Conservation (phyloP, 345 rosid genomes). For the Aquilaria yunnanensis region DNA sequence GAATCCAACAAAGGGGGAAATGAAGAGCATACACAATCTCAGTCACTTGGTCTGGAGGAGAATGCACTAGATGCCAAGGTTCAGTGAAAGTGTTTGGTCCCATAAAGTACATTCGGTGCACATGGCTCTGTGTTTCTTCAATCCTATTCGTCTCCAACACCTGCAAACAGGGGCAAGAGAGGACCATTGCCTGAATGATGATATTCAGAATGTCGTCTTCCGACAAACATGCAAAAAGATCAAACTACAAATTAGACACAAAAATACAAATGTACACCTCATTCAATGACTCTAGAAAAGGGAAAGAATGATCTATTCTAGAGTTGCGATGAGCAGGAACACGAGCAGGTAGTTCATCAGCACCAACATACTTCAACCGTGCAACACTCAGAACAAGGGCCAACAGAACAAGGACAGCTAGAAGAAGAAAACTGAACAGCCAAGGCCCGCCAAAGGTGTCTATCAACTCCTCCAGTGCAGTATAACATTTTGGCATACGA, state of each 20-base stretch:
- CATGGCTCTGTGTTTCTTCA: conserved; percentile 86
- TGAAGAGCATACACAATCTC: conserved; percentile 71
- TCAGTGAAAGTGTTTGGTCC: conserved; percentile 86
- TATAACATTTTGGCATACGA: conserved; percentile 90
- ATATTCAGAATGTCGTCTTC: neutral
- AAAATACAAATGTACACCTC: conserved; percentile 39
- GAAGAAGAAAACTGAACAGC: conserved; percentile 66
- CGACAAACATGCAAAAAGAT: neutral
- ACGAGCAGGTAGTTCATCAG: conserved; percentile 63
- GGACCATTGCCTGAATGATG: conserved; percentile 5
- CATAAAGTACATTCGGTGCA: conserved; percentile 86
- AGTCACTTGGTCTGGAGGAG: conserved; percentile 76
- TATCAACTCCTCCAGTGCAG: conserved; percentile 81
- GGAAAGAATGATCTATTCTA: conserved; percentile 75
- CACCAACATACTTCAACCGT: conserved; percentile 82
- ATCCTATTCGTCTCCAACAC: conserved; percentile 84
- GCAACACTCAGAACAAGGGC: conserved; percentile 94
- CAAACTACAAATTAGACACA: neutral
- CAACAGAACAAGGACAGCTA: conserved; percentile 69
- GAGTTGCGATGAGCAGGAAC: conserved; percentile 61
- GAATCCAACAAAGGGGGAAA: neutral
- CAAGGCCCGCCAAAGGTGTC: conserved; percentile 98
- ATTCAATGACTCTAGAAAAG: conserved; percentile 86
- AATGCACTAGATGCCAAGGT: conserved; percentile 83
- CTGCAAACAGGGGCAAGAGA: conserved; percentile 27